Percentiles rank a stretch among this genome's conserved stretches.
These are phyloP conservation scores for Lavandula angustifolia DNA, from an alignment of 257 asterid genomes.

Conservation along the genomic window DNA sequence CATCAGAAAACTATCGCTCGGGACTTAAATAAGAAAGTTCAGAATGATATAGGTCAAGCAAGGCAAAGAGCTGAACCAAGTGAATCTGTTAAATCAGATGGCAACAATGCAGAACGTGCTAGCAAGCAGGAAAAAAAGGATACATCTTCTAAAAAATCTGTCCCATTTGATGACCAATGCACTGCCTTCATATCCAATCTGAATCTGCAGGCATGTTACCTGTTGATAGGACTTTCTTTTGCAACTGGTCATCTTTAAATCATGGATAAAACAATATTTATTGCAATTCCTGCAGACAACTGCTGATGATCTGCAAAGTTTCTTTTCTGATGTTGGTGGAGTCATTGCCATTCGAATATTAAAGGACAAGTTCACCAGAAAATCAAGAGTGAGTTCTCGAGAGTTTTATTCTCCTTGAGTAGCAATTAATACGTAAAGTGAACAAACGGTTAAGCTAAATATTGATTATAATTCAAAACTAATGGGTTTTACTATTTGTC, in stretches of 20 bases:
- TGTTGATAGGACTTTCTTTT: conserved; percentile 23
- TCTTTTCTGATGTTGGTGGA: conserved; percentile 90
- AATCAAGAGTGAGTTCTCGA: conserved; percentile 69
- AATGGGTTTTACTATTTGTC: background rate
- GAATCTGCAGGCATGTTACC: conserved; percentile 55
- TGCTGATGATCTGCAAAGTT: conserved; percentile 56
- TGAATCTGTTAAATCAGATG: conserved; percentile 41
- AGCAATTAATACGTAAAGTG: conserved; percentile 5
- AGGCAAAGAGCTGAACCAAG: conserved; percentile 43
- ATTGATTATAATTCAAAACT: background rate
- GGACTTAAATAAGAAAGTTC: conserved; percentile 39
- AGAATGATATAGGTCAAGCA: conserved; percentile 43
- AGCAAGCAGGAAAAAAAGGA: conserved; percentile 46
- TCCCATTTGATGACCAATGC: conserved; percentile 69
- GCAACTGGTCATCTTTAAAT: conserved; percentile 9
- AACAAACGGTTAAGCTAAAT: conserved; percentile 14
- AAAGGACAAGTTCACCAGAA: conserved; percentile 73
- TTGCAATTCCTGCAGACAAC: conserved; percentile 57
- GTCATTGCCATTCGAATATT: conserved; percentile 77
- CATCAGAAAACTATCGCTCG: conserved; percentile 58
- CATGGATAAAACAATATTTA: conserved; percentile 19
- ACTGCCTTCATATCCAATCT: conserved; percentile 88
- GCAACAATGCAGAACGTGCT: conserved; percentile 39
- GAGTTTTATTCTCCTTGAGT: conserved; percentile 19
- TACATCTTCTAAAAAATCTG: conserved; percentile 47